Evolutionary conservation across 352 stramenopile species (phyloP), one percentile per base, ranked within the genome.

Genomic region (Pythium vanterpoolii): DNA sequence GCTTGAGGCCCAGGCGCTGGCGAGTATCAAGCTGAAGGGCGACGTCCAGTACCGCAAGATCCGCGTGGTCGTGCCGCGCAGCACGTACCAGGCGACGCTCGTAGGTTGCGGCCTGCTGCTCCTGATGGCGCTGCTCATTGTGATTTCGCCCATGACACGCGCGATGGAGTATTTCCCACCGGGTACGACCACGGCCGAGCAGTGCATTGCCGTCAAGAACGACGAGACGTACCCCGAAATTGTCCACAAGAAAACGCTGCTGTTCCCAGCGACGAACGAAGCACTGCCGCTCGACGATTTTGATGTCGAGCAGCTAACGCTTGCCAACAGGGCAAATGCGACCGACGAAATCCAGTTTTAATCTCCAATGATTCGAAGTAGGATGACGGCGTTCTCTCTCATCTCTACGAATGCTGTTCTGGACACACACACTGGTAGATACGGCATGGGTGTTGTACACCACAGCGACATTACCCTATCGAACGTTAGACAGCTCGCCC

Each of bases 11-110:
- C 49, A 66, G 24, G 14, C 5, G n/a, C 42, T 68, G 13, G 36
- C 39, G 27, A 68, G 64, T 34, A 19, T 64, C 48, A 69, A 69
- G 55, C 56, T 69, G n/a, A 43, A 69, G 13, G 62, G 62, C 42
- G 62, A 69, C 38, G 23, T 42, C 40, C 40, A 60, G n/a, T 24
- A 60, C 23, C 62, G 55, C 42, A 48, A 19, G 18, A 60, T 69
- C 34, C 39, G 49, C 47, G 54, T 69, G 47, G 38, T 27, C 38
- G 58, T 69, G 40, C 62, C 62, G 2, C 18, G 5, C 21, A 48
- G 16, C 11, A 53, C 62, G 31, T 50, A 47, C 27, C 16, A 46
- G 18, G 43, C 44, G 42, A 57, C 50, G 24, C 19, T 69, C 9
- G 43, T 14, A 5, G 53, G 52, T 3, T 62, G 44, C 18, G 39